Evolutionary conservation across 2,329 filamentous ascomycete genomes (phyloP).

Genomic region (Lithohypha guttulata): DNA sequence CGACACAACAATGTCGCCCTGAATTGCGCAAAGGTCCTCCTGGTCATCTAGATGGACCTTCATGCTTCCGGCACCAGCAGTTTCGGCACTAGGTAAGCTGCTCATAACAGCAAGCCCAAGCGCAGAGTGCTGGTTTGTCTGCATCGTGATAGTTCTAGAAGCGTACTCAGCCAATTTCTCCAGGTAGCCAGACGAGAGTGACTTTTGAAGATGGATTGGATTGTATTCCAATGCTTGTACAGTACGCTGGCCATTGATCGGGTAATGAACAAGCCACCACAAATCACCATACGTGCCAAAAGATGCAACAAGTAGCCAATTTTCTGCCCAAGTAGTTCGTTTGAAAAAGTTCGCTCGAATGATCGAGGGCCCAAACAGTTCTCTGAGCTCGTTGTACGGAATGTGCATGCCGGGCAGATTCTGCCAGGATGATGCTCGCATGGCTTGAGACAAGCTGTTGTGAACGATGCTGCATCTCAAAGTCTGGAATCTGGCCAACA

Average conservation of each 20-base stretch:
- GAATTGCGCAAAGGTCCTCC: neutral
- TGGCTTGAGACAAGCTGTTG: conserved; percentile 10
- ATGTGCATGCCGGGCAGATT: conserved; percentile 31
- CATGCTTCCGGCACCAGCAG: neutral
- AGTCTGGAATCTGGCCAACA: conserved; percentile 19
- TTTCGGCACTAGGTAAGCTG: neutral
- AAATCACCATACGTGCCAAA: conserved; percentile 62
- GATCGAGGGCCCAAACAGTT: conserved; percentile 53
- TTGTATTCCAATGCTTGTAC: neutral
- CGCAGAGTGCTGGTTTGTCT: conserved; percentile 15
- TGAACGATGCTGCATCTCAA: conserved; percentile 18
- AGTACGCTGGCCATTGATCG: neutral
- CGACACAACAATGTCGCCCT: neutral
- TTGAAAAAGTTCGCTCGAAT: conserved; percentile 59
- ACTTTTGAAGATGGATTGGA: conserved; percentile 13
- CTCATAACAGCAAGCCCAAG: conserved; percentile 2
- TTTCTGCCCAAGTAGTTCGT: conserved; percentile 57
- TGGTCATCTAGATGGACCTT: conserved; percentile 1
- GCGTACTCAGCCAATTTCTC: conserved; percentile 16
- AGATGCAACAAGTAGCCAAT: conserved; percentile 63
- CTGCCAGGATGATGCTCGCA: conserved; percentile 25
- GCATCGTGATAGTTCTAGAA: conserved; percentile 14
- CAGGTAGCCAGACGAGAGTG: conserved; percentile 16
- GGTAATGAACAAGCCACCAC: conserved; percentile 49
- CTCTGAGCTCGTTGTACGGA: conserved; percentile 38